phyloP scores from a whole-genome alignment of 805 yeast genomes.

The Saccharomycopsis selenospora region DNA sequence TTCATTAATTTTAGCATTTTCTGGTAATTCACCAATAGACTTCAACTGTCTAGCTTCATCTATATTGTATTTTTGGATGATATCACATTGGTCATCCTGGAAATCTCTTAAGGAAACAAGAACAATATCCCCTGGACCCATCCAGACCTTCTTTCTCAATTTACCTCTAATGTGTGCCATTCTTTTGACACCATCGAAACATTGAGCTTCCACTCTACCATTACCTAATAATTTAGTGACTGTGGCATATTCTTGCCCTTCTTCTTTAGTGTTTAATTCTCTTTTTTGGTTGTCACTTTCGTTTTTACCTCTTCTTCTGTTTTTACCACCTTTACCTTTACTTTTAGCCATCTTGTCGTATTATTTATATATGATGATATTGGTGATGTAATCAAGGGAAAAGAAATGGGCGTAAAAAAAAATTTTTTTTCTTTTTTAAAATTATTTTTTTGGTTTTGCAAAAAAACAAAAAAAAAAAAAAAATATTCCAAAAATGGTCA shows the following conservation, averaged over 20 bases:
- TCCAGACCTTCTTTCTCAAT: slow-evolving; percentile 99
- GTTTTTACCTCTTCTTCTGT: slow-evolving; percentile 97
- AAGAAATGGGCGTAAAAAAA: not conserved
- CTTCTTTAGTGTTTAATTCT: slow-evolving; percentile 86
- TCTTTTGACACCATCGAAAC: slow-evolving; percentile 91
- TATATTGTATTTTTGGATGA: slow-evolving; percentile 90
- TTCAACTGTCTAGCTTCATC: slow-evolving; percentile 98
- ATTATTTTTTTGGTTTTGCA: not conserved
- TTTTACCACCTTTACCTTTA: slow-evolving; percentile 78
- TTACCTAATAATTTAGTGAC: slow-evolving; percentile 97
- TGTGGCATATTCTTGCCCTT: slow-evolving; percentile 98
- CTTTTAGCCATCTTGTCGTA: slow-evolving; percentile 60
- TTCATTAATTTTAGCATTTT: slow-evolving; percentile 93
- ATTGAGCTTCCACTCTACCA: slow-evolving; percentile 90
- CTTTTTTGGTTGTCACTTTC: slow-evolving; percentile 87
- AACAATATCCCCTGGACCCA: slow-evolving; percentile 97
- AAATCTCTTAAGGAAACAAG: slow-evolving; percentile 94
- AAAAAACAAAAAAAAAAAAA: too few relatives aligned
- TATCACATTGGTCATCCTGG: slow-evolving; percentile 98
- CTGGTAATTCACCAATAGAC: slow-evolving; percentile 90
- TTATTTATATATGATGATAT: not conserved
- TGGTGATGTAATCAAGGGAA: not conserved
- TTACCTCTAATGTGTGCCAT: slow-evolving; percentile 98
- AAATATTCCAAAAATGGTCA: too few relatives aligned
- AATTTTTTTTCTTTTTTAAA: not conserved